Percentiles rank a stretch among this genome's conserved stretches.
Conservation (phyloP, 805 yeast genomes). For the Zygoascus flipseniorum region DNA sequence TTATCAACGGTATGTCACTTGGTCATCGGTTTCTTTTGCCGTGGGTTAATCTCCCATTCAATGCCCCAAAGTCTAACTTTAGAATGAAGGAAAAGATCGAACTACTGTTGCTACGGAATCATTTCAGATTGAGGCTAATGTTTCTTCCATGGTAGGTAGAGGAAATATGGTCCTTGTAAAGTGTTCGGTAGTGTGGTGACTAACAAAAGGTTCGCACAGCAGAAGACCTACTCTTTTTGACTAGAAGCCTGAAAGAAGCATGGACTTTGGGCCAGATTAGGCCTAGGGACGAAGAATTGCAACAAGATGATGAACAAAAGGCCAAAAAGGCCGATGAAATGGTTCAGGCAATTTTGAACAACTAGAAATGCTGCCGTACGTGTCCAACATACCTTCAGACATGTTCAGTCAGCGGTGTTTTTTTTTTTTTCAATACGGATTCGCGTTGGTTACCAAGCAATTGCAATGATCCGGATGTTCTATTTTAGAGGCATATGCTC, state of each 20-base stretch:
- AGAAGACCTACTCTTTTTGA: constrained; percentile 32
- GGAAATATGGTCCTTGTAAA: constrained; percentile 7
- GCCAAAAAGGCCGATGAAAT: not conserved
- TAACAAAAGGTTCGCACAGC: constrained; percentile 25
- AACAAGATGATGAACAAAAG: not conserved
- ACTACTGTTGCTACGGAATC: constrained; percentile 32
- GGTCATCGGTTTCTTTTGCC: not conserved
- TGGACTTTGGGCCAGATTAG: constrained; percentile 35
- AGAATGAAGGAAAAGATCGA: constrained; percentile 24
- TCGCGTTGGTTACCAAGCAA: too few relatives aligned
- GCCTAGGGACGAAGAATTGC: constrained; percentile 11
- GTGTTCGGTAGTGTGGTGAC: constrained; percentile 23
- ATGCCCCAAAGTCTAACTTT: constrained; percentile 1
- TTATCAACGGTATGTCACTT: constrained; percentile 20
- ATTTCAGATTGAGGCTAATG: constrained; percentile 31
- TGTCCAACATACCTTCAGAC: too few relatives aligned
- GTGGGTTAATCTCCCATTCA: not conserved
- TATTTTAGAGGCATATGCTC: too few relatives aligned
- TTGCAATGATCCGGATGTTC: too few relatives aligned
- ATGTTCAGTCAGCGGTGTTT: too few relatives aligned
- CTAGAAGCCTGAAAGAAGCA: constrained; percentile 34
- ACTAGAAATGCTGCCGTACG: not conserved
- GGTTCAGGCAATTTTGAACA: constrained; percentile 5
- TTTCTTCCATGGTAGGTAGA: constrained; percentile 24
- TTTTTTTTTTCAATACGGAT: too few relatives aligned